Base-by-base conservation (phyloP, 2,329 filamentous ascomycete species). In the Plectosphaerella plurivora region DNA sequence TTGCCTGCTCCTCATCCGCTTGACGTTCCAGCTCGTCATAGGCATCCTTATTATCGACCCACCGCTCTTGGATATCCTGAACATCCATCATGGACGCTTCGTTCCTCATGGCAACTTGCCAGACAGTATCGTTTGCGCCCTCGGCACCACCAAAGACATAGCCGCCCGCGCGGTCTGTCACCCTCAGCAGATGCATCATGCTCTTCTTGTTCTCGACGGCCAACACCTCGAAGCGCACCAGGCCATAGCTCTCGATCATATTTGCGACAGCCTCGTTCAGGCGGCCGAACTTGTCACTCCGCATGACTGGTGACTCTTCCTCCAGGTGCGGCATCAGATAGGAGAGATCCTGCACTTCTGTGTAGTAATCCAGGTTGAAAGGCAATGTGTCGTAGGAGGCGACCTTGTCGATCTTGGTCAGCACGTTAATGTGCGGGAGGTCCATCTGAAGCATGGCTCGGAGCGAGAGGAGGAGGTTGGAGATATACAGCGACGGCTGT, bases 391-490 rank as follows among this genome's bases (percentile, higher is more conserved):
- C 87, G 65, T 96, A 97, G 50, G 87, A 84, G 36, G 86, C 77
- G 51, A 99, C 78, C 65, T 97, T 97, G 72, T 99, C 94, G 72
- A 99, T 96, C 73, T 99, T 99, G 53, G 92, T 97, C 24, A 99
- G 81, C 56, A 99, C 89, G 65, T 99, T 99, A 60, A 99, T 78
- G 65, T 97, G 91, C 1, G 94, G 91, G 56, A 97, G 88, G 65
- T 97, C 94, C 82, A 99, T 93, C 72, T 97, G 94, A 50, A 99
- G 84, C 93, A 99, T 99, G 61, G 91, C 92, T 59, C 94, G 88
- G 58, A 99, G 83, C 51, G 91, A 93, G 22, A 99, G 85, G 52
- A 99, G 86, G 53, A 99, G 80, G 61, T 95, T 94, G 60, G 93
- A 96, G 54, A 99, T 88, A 71, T 97, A 99, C 55, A 97, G 82